Evolutionary conservation across 805 yeast species (phyloP).

Genomic region (Cyberlindnera mississippiensis): DNA sequence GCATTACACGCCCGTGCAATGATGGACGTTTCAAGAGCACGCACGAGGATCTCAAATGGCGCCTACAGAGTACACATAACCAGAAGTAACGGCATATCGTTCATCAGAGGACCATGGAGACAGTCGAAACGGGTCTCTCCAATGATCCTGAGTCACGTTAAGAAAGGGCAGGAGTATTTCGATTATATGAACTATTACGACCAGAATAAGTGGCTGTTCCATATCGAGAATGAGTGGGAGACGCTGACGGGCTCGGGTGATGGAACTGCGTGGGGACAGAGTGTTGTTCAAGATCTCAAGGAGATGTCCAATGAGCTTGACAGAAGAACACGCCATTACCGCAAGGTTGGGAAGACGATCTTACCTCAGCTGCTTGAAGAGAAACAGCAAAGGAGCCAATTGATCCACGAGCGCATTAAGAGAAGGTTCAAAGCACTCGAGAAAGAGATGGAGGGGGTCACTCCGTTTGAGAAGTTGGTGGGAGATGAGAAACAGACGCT

Average conservation of each 20-base stretch:
- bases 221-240: constrained; percentile 19
- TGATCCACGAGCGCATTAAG: constrained; percentile 25
- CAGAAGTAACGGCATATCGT: constrained; percentile 9
- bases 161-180: constrained; percentile 13
- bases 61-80: constrained; percentile 20
- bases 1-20: constrained; percentile 20
- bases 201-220: constrained; percentile 12
- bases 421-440: constrained; percentile 21
- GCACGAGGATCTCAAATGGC: constrained; percentile 10
- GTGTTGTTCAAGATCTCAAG: constrained; percentile 20
- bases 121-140: constrained; percentile 16
- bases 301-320: constrained; percentile 8
- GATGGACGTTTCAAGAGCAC: constrained; percentile 9
- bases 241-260: constrained; percentile 2
- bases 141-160: constrained; percentile 12
- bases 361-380: constrained; percentile 16
- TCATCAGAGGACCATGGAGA: constrained; percentile 22
- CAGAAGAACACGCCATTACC: constrained; percentile 14
- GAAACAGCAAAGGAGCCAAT: constrained; percentile 16
- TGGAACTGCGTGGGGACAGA: constrained; percentile 26
- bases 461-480: constrained; percentile 20
- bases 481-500: constrained; percentile 7
- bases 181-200: constrained; percentile 13
- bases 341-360: constrained; percentile 12
- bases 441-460: constrained; percentile 13